Percentiles rank a stretch among this genome's conserved stretches.
Evolutionary conservation across 371 early-diverging fungal species (phyloP).

Genomic region (Mucor irregularis): DNA sequence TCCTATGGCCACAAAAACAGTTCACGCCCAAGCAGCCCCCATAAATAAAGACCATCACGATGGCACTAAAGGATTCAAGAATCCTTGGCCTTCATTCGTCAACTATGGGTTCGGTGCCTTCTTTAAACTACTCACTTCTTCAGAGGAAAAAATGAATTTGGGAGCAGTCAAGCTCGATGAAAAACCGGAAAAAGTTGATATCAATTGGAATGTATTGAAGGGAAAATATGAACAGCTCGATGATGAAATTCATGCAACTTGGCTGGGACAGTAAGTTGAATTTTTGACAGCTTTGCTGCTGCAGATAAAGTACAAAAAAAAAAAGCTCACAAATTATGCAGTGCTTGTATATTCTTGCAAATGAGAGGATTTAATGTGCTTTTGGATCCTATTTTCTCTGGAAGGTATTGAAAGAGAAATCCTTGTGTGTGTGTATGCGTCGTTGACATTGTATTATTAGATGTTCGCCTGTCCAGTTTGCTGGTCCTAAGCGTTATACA

Average conservation of each 20-base stretch:
- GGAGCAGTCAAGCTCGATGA: slow-evolving; percentile 1
- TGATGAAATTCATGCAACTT: slow-evolving; percentile 31
- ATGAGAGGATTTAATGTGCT: slow-evolving; percentile 66
- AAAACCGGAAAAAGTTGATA: slow-evolving; percentile 17
- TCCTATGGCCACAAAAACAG: not conserved
- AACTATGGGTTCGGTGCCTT: not conserved
- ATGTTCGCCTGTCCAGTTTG: slow-evolving; percentile 64
- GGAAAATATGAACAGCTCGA: slow-evolving; percentile 13
- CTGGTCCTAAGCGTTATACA: slow-evolving; percentile 67
- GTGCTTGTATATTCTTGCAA: slow-evolving; percentile 65
- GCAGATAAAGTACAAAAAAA: no score
- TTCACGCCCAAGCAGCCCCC: slow-evolving; percentile 11
- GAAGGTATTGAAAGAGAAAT: slow-evolving; percentile 26
- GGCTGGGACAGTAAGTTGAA: slow-evolving; percentile 42
- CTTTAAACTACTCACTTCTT: not conserved
- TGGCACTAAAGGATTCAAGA: slow-evolving; percentile 13
- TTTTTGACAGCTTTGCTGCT: no score
- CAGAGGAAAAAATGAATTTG: not conserved
- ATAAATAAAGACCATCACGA: slow-evolving; percentile 20
- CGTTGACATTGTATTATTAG: slow-evolving; percentile 20
- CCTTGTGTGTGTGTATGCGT: no score
- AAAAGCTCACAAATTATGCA: no score
- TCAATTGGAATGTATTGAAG: slow-evolving; percentile 26
- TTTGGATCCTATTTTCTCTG: slow-evolving; percentile 75
- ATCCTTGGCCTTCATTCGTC: slow-evolving; percentile 29